phyloP scores from a whole-genome alignment of 331 rosid genomes.

The Cucumis variabilis region DNA sequence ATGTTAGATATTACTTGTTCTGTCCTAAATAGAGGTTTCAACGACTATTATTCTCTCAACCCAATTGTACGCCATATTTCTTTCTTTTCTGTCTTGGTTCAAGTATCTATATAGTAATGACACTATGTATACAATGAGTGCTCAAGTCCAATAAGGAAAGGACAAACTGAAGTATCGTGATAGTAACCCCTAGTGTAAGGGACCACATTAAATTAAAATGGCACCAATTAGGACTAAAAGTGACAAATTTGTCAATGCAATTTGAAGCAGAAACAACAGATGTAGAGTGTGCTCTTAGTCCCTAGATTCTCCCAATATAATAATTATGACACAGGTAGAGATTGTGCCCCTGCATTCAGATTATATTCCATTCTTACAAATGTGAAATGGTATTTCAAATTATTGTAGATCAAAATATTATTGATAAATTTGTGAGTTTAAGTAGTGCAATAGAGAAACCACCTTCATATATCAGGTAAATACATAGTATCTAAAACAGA shows the following conservation, averaged over 20 bases:
- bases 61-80: background rate
- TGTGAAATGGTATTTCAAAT: background rate
- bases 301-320: background rate
- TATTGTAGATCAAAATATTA: conserved; percentile 3
- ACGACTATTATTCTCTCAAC: background rate
- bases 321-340: background rate
- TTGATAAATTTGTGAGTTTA: background rate
- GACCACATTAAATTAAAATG: conserved; percentile 6
- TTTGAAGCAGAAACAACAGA: background rate
- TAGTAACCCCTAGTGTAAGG: background rate
- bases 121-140: background rate
- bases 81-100: background rate
- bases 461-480: background rate
- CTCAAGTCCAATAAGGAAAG: background rate
- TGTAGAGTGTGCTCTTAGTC: background rate
- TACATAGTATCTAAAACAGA: background rate
- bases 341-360: background rate
- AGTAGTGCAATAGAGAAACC: background rate
- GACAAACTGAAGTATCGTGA: background rate
- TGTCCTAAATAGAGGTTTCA: conserved; percentile 1
- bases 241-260: background rate
- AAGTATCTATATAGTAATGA: background rate
- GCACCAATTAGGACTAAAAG: background rate
- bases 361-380: background rate
- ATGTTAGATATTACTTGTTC: background rate